phyloP scores from a whole-genome alignment of 805 yeast genomes.

The Metschnikowia shivogae region DNA sequence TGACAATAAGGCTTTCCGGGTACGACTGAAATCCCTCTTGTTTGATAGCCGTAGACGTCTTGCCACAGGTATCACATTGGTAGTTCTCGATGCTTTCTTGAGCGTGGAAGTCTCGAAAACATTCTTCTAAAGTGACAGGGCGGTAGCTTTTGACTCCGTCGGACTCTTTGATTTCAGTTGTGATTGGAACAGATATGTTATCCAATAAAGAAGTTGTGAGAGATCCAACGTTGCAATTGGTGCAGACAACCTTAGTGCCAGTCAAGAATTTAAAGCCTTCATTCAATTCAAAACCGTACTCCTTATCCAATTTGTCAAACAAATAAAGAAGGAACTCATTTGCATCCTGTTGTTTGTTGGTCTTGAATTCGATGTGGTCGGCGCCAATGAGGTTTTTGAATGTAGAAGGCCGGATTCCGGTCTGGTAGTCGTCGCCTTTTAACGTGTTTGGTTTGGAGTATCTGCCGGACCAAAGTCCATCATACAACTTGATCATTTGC shows the following conservation, averaged over 20 bases:
- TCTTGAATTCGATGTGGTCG: slow-evolving; percentile 75
- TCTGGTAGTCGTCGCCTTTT: slow-evolving; percentile 52
- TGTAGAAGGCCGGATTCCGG: slow-evolving; percentile 72
- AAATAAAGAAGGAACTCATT: slow-evolving; percentile 79
- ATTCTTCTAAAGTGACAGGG: slow-evolving; percentile 45
- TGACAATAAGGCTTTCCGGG: slow-evolving; percentile 69
- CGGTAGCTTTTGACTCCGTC: slow-evolving; percentile 47
- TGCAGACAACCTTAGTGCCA: slow-evolving; percentile 59
- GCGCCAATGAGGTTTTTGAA: slow-evolving; percentile 76
- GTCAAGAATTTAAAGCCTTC: slow-evolving; percentile 59
- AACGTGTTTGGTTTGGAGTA: slow-evolving; percentile 56
- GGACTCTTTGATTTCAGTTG: slow-evolving; percentile 36
- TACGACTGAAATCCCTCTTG: slow-evolving; percentile 50
- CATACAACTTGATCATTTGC: slow-evolving; percentile 74
- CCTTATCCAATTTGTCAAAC: slow-evolving; percentile 55
- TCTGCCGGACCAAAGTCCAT: slow-evolving; percentile 72
- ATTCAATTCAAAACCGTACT: slow-evolving; percentile 44
- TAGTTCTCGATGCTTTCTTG: slow-evolving; percentile 59
- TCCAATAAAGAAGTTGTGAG: slow-evolving; percentile 56
- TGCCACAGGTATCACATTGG: slow-evolving; percentile 54
- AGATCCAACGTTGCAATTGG: slow-evolving; percentile 57
- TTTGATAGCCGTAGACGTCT: slow-evolving; percentile 28
- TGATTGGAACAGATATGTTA: slow-evolving; percentile 57
- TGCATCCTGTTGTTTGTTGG: slow-evolving; percentile 93
- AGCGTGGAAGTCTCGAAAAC: slow-evolving; percentile 43